phyloP scores from a whole-genome alignment of 768 basidiomycete genomes.

The Tricholoma saponaceum region DNA sequence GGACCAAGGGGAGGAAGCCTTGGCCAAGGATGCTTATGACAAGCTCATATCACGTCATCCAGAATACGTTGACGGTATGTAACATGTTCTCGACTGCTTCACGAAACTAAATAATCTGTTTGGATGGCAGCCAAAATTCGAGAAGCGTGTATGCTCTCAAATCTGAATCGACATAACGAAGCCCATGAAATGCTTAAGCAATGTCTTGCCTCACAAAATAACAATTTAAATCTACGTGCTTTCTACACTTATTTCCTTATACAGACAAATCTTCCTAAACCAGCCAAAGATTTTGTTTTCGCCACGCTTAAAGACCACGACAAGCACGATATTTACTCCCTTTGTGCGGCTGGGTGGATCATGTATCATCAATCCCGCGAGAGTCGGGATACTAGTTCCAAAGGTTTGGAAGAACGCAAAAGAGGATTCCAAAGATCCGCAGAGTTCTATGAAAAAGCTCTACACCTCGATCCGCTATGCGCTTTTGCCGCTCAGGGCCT shows the following conservation, averaged over 20 bases:
- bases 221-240: conserved; percentile 84
- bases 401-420: conserved; percentile 65
- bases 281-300: conserved; percentile 88
- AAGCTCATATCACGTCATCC: conserved; percentile 88
- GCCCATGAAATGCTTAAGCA: conserved; percentile 91
- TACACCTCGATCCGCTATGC: conserved; percentile 79
- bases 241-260: conserved; percentile 93
- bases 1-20: conserved; percentile 64
- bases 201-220: conserved; percentile 70
- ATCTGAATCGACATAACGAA: conserved; percentile 67
- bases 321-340: conserved; percentile 84
- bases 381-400: conserved; percentile 58
- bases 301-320: conserved; percentile 82
- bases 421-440: conserved; percentile 77
- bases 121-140: conserved; percentile 80
- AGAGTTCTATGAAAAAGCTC: conserved; percentile 90
- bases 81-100: background rate
- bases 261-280: conserved; percentile 63
- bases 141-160: conserved; percentile 75
- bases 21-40: conserved; percentile 83
- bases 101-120: conserved; percentile 1
- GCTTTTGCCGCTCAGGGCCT: conserved; percentile 94
- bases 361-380: conserved; percentile 86
- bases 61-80: conserved; percentile 92
- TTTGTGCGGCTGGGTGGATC: conserved; percentile 87